Evolutionary conservation across 225 moss, liverwort and hornwort species (phyloP), one percentile per base, ranked within the genome.

Genomic region (Pseudisothecium myosuroides): DNA sequence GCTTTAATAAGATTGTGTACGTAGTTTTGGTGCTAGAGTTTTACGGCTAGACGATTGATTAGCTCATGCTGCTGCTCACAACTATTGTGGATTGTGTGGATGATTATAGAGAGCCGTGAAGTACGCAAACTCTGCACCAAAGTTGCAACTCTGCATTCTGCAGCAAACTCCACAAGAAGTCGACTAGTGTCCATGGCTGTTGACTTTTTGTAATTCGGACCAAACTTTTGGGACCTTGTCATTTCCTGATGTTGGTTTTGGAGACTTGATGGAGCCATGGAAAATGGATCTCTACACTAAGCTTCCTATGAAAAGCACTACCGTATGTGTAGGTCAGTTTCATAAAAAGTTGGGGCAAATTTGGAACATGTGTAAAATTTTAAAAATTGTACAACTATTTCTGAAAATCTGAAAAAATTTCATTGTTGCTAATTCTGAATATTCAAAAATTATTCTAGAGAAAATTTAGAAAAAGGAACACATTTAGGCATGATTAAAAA

Each of bases 191-290:
- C 14, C 1, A 1, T 36, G 9, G 34, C 14, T 17, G 17, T 2
- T 34, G 3, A 52, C 21, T 26, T 78, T 49, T n/a, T n/a, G n/a
- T 78, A 17, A 24, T n/a, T 26, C 0, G 4, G 26, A 11, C 10
- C n/a, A 10, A n/a, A 6, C 37, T 26, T n/a, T n/a, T 55, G 1
- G 17, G 26, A n/a, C 78, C 26, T n/a, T 16, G 2, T 8, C 22
- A 76, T 55, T 55, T 55, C 26, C 0, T 55, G 17, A 56, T 78
- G 56, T 26, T 56, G 56, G 6, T 17, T 26, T 56, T 11, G 17
- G 17, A 56, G n/a, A n/a, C n/a, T 17, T n/a, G 11, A 17, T 26
- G 0, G 7, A 56, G 3, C 11, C 0, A n/a, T 79, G 56, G 39
- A 79, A 58, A 58, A 27, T 27, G 58, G 27, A 39, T 39, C 17